phyloP scores from a whole-genome alignment of 2,329 filamentous ascomycete genomes.

The Fusarium sp. region DNA sequence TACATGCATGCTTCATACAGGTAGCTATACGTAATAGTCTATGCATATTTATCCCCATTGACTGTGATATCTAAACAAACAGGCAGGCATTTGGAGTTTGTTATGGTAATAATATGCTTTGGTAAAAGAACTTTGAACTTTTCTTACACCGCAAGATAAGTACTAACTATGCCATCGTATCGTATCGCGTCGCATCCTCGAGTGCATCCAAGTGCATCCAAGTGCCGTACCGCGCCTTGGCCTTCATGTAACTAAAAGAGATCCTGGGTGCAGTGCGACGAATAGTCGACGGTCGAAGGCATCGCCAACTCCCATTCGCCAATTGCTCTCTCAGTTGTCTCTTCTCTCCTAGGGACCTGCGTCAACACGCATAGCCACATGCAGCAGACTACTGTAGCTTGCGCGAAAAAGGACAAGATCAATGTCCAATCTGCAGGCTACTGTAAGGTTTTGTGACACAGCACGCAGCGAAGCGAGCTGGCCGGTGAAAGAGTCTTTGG shows the following conservation, averaged over 20 bases:
- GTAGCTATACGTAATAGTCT: not conserved
- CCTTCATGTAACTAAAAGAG: constrained; percentile 5
- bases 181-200: constrained; percentile 31
- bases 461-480: constrained; percentile 22
- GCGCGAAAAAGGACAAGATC: constrained; percentile 36
- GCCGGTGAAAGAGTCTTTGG: constrained; percentile 22
- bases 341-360: constrained; percentile 46
- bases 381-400: constrained; percentile 37
- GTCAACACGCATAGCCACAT: constrained; percentile 32
- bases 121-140: not conserved
- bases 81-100: not conserved
- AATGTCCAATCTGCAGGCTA: constrained; percentile 23
- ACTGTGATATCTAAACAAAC: not conserved
- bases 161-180: not conserved
- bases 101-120: not conserved
- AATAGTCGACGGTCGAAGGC: constrained; percentile 12
- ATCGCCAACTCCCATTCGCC: constrained; percentile 38
- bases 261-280: constrained; percentile 7
- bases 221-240: constrained; percentile 38
- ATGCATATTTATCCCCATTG: not conserved
- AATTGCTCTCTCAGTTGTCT: constrained; percentile 45
- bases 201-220: not conserved
- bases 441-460: constrained; percentile 25
- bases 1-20: not conserved
- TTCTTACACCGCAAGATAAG: constrained; percentile 21